Evolutionary conservation across 1,284 basidiomycete species (phyloP), one percentile per base, ranked within the genome.

Genomic region (Irpex sp.): DNA sequence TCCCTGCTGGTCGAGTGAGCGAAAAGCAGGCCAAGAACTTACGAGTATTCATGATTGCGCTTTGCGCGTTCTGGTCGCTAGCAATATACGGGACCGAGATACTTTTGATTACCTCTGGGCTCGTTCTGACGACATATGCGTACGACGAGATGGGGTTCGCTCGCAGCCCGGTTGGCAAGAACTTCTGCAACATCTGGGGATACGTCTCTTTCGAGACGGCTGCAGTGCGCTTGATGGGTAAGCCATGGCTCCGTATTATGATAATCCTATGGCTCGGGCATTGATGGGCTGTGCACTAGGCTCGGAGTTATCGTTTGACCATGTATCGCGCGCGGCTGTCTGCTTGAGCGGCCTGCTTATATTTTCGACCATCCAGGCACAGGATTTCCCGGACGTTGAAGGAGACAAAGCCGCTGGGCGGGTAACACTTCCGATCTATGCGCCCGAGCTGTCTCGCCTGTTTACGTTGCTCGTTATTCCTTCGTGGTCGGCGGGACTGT

Each of bases 341-440:
- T 52, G 67, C n/a, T 63, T 73, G 51, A 74, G 73, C 61, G 70
- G 70, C 21, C 62, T 67, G 15, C 66, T 76, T 9, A 74, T 76
- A 38, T 69, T 74, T 56, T 76, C 76, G 8, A 77, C 76, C 5
- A 73, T 74, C 38, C 74, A 74, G 60, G 70, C 71, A 11, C 73
- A 77, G 60, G 77, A 78, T 60, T 78, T 77, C 64, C 68, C 73
- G 21, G 77, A 78, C 58, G 69, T 74, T 21, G 71, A 70, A 31
- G 77, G 77, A 5, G 77, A 78, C 61, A 63, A 57, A 17, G 61
- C 67, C 9, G 62, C 72, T 0, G 74, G 74, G 5, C 70, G 77
- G 13, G 59, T 63, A 19, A 78, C 77, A 0, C 68, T 78, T 37
- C 76, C 77, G 0, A 76, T 77, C 38, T 69, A 71, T 49, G 67